These are phyloP conservation scores for Cokeromyces recurvatus DNA, from an alignment of 371 early-diverging fungal species.

Conservation along the genomic window DNA sequence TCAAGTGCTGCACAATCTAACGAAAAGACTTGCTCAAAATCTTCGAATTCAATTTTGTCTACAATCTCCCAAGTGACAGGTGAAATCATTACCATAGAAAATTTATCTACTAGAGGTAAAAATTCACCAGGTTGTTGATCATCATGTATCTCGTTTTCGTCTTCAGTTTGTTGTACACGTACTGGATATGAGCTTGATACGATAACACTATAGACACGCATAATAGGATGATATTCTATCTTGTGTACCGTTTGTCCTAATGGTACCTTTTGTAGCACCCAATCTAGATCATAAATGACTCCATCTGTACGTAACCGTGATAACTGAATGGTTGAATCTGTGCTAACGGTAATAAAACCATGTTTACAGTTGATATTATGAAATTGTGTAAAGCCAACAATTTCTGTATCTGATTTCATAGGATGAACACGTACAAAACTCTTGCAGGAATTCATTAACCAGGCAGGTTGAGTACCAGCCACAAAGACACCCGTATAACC, in stretches of 20 bases:
- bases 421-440: conserved; percentile 78
- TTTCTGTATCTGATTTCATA: conserved; percentile 59
- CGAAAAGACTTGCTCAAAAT: conserved; percentile 83
- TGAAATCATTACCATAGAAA: conserved; percentile 81
- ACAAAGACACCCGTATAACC: conserved; percentile 87
- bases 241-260: conserved; percentile 72
- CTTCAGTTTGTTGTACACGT: conserved; percentile 64
- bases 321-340: conserved; percentile 62
- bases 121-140: conserved; percentile 33
- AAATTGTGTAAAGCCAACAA: conserved; percentile 75
- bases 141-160: conserved; percentile 26
- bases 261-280: conserved; percentile 82
- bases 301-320: conserved; percentile 66
- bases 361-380: conserved; percentile 77
- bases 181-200: conserved; percentile 66
- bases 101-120: conserved; percentile 62
- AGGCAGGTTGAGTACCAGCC: conserved; percentile 75
- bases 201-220: conserved; percentile 75
- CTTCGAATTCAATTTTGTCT: conserved; percentile 74
- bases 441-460: conserved; percentile 72
- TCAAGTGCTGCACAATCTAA: conserved; percentile 81
- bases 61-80: conserved; percentile 96
- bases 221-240: conserved; percentile 77
- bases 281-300: conserved; percentile 76
- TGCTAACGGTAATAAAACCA: conserved; percentile 74